These are phyloP conservation scores for Carex scoparia DNA, from an alignment of 176 grass and related monocot genomes.

Conservation along the genomic window DNA sequence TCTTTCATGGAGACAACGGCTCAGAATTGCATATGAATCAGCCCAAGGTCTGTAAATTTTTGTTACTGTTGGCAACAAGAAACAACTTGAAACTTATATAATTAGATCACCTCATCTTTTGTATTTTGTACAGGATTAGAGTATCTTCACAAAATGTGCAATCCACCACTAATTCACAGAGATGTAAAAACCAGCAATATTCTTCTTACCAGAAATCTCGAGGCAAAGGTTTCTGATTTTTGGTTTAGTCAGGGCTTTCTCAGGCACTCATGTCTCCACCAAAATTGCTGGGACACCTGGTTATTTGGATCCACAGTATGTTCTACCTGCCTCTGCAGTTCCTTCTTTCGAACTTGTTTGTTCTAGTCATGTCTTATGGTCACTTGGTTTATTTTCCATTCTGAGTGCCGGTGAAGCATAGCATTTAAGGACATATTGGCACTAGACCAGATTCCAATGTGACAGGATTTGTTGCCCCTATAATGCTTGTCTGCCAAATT, in stretches of 20 bases:
- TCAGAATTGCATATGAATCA: constrained; percentile 31
- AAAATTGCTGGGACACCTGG: constrained; percentile 30
- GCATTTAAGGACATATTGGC: neutral
- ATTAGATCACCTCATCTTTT: neutral
- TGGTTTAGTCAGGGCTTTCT: constrained; percentile 2
- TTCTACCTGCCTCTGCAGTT: neutral
- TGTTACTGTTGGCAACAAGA: neutral
- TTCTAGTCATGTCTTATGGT: neutral
- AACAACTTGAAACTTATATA: too few species aligned
- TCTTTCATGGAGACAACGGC: constrained; percentile 24
- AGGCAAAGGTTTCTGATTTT: constrained; percentile 33
- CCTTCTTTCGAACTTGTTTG: neutral
- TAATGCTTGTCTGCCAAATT: too few species aligned
- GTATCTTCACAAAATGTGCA: constrained; percentile 32
- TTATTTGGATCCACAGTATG: constrained; percentile 55
- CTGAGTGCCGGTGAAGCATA: too few species aligned
- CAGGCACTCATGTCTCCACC: constrained; percentile 24
- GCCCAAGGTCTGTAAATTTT: constrained; percentile 3
- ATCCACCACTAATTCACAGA: constrained; percentile 28
- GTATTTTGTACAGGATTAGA: constrained; percentile 14
- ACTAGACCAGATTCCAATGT: too few species aligned
- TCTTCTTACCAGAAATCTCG: constrained; percentile 14
- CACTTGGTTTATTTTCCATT: too few species aligned
- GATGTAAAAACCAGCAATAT: constrained; percentile 33
- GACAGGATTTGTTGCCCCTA: too few species aligned